Evolutionary conservation across 2,329 filamentous ascomycete genomes (phyloP), one percentile per base, ranked within the genome.

Genomic region (Ophiostoma ips): DNA sequence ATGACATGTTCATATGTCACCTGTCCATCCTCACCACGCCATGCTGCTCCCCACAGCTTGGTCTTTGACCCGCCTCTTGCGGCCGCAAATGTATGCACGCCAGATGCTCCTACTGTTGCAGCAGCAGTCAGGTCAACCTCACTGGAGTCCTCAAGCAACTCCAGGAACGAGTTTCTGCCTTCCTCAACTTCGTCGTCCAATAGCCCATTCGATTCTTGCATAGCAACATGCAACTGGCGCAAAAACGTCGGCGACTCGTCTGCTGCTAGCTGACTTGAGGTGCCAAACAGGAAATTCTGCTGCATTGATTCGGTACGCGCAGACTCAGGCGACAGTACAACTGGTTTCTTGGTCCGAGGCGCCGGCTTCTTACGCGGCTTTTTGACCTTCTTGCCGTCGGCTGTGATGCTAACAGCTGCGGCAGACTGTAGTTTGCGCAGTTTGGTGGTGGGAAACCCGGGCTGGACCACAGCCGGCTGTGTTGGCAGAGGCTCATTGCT

Each of bases 201-300:
- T 15, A 10, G 3, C 3, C 66, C 58, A 51, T 78, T 81, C 0
- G 81, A 85, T 35, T 68, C 69, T 54, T 71, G 71, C 55, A 84
- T 73, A 1, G 79, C 81, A 49, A 69, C 61, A 49, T 84, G 78
- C 18, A 85, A 63, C 43, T 84, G 75, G 30, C 73, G 71, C 15
- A 85, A 63, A 21, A 81, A 73, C 0, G 74, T 75, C 0, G 84
- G 83, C 0, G 83, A 85, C 34, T 87, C 78, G 51, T 87, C 84
- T 50, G 74, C 68, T 13, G 81, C 83, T 21, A 94, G 67, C 62
- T 94, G 87, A 62, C 87, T 94, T 1, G 84, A 89, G 0, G 87
- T 92, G 1, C 87, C 87, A 64, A 94, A 94, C 0, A 94, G 66
- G 59, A 89, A 85, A 53, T 88, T 79, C 61, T 92, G 87, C 1